A percentile compares a stretch with the other conserved stretches of the same genome.
Evolutionary conservation across 768 basidiomycete genomes (phyloP).

Genomic region (Wakefieldia striispora): DNA sequence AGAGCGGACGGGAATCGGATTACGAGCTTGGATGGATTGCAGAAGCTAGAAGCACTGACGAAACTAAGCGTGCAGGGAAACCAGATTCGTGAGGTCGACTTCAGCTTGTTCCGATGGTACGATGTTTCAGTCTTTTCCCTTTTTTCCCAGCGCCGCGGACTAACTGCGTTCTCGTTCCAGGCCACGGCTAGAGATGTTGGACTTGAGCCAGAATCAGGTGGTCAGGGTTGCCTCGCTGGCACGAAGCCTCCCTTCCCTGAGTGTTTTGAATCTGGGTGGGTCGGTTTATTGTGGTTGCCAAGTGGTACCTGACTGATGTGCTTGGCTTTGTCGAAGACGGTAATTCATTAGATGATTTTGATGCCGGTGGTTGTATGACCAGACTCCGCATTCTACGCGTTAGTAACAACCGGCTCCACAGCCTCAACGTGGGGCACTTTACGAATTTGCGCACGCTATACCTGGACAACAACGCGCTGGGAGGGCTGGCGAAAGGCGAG

Average conservation of each 20-base stretch:
- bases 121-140: constrained; percentile 6
- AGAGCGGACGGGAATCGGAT: constrained; percentile 88
- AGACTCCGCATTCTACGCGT: constrained; percentile 81
- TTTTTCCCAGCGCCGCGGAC: constrained; percentile 9
- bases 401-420: constrained; percentile 74
- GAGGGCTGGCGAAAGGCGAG: constrained; percentile 49
- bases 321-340: constrained; percentile 50
- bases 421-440: constrained; percentile 62
- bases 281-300: constrained; percentile 20
- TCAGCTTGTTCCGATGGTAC: constrained; percentile 66
- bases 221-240: constrained; percentile 56
- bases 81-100: constrained; percentile 57
- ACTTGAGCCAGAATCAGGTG: constrained; percentile 76
- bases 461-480: constrained; percentile 79
- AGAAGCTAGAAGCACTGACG: constrained; percentile 75
- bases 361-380: constrained; percentile 53
- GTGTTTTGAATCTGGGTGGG: constrained; percentile 83
- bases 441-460: constrained; percentile 85
- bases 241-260: constrained; percentile 54
- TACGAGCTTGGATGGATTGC: constrained; percentile 67
- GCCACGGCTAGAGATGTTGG: constrained; percentile 76
- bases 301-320: constrained; percentile 14
- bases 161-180: constrained; percentile 20
- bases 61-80: constrained; percentile 84
- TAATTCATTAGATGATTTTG: constrained; percentile 61